Percentiles rank a stretch among this genome's conserved stretches.
phyloP scores from a whole-genome alignment of 768 basidiomycete genomes.

The Leucosporidium yakuticum region DNA sequence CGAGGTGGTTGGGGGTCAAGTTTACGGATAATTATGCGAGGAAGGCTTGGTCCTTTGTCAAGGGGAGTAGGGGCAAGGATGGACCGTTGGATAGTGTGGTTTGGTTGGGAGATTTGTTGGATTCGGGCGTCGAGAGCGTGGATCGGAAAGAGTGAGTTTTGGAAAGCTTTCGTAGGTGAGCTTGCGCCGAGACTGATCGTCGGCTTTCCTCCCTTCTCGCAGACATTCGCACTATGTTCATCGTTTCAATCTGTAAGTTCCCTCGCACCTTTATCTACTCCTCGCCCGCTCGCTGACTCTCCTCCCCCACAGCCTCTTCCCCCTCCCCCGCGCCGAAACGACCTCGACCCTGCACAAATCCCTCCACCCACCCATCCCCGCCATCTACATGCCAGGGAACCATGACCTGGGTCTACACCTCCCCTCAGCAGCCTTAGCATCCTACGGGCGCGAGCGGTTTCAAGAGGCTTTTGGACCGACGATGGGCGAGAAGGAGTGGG shows the following conservation, averaged over 20 bases:
- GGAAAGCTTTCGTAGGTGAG: not conserved
- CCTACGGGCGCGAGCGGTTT: slow-evolving; percentile 55
- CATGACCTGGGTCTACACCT: slow-evolving; percentile 68
- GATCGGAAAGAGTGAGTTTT: slow-evolving; percentile 60
- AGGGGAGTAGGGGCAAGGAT: slow-evolving; percentile 47
- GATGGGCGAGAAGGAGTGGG: slow-evolving; percentile 55
- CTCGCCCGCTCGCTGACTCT: slow-evolving; percentile 45
- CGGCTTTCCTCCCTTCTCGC: slow-evolving; percentile 10
- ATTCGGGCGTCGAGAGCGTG: slow-evolving; percentile 66
- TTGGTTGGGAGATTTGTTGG: slow-evolving; percentile 90
- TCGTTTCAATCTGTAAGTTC: slow-evolving; percentile 59
- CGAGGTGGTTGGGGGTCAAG: slow-evolving; percentile 58
- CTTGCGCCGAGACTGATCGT: not conserved
- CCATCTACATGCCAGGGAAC: slow-evolving; percentile 76
- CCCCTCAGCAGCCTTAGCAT: slow-evolving; percentile 20
- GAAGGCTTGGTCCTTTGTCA: slow-evolving; percentile 63
- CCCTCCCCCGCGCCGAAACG: slow-evolving; percentile 3
- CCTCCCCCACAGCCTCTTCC: slow-evolving; percentile 2
- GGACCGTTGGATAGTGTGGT: slow-evolving; percentile 66
- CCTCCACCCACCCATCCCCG: slow-evolving; percentile 20
- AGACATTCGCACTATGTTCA: slow-evolving; percentile 69
- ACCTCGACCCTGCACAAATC: not conserved
- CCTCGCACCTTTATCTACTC: slow-evolving; percentile 53
- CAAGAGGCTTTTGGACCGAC: slow-evolving; percentile 67
- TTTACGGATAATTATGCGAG: slow-evolving; percentile 75